Evolutionary conservation across 1,139 yeast species (phyloP).

Genomic region (Candida frijolesensis): DNA sequence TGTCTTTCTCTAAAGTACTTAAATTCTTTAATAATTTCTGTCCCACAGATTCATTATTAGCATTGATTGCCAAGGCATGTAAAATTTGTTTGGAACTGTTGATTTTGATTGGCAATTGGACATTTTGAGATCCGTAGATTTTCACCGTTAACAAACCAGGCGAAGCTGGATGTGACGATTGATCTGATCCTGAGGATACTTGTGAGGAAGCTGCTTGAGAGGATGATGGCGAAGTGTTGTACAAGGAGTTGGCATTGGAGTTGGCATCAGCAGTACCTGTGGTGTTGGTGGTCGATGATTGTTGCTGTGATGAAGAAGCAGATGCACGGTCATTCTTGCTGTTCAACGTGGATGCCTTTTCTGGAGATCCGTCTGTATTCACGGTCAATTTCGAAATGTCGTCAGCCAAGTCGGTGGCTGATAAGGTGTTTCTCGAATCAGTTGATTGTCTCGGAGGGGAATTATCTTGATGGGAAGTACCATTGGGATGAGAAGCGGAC

Average conservation of each 20-base stretch:
- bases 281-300: conserved; percentile 9
- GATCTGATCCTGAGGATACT: conserved; percentile 9
- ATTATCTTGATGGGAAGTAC: conserved; percentile 4
- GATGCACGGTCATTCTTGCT: conserved; percentile 7
- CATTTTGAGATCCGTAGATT: conserved; percentile 60
- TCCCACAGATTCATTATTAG: conserved; percentile 42
- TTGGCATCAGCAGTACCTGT: conserved; percentile 7
- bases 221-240: conserved; percentile 10
- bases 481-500: conserved; percentile 5
- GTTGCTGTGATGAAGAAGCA: conserved; percentile 9
- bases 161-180: conserved; percentile 18
- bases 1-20: conserved; percentile 24
- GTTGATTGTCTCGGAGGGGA: conserved; percentile 25
- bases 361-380: conserved; percentile 13
- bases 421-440: conserved; percentile 31
- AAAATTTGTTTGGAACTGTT: conserved; percentile 55
- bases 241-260: conserved; percentile 10
- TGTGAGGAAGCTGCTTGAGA: conserved; percentile 13
- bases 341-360: conserved; percentile 3
- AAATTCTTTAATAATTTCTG: conserved; percentile 37
- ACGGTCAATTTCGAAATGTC: conserved; percentile 32
- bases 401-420: conserved; percentile 26
- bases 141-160: conserved; percentile 78
- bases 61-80: conserved; percentile 52
- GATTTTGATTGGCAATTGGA: conserved; percentile 63